A percentile compares a stretch with the other conserved stretches of the same genome.
Evolutionary conservation across 73 alveolate genomes (phyloP).

Genomic region (Urostyla sp.): DNA sequence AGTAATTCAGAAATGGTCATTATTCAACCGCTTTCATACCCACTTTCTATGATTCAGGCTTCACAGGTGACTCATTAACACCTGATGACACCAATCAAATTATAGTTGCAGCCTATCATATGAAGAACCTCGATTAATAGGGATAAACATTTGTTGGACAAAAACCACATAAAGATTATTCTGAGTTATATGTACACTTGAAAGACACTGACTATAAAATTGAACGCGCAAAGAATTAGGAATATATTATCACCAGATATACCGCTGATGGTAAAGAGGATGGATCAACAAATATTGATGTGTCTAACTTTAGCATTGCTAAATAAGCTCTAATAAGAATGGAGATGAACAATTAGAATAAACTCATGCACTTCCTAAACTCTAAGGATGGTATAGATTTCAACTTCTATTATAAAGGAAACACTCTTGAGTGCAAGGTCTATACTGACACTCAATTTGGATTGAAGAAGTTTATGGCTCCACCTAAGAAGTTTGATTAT

Average conservation of each 20-base stretch:
- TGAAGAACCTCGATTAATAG: background rate
- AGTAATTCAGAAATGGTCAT: slow-evolving; percentile 14
- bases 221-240: slow-evolving; percentile 5
- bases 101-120: slow-evolving; percentile 9
- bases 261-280: background rate
- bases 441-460: slow-evolving; percentile 14
- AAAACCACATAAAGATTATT: background rate
- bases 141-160: background rate
- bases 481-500: slow-evolving; percentile 62
- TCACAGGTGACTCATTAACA: slow-evolving; percentile 39
- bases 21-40: slow-evolving; percentile 64
- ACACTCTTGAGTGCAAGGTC: background rate
- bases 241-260: background rate
- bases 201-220: background rate
- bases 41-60: slow-evolving; percentile 58
- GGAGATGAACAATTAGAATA: background rate
- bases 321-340: slow-evolving; percentile 9
- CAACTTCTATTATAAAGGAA: slow-evolving; percentile 59
- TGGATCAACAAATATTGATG: background rate
- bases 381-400: slow-evolving; percentile 26
- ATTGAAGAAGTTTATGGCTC: slow-evolving; percentile 55
- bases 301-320: slow-evolving; percentile 3
- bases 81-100: slow-evolving; percentile 20
- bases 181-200: background rate
- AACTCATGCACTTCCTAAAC: slow-evolving; percentile 46